Evolutionary conservation across 805 yeast genomes (phyloP).

Genomic region (Hanseniaspora clermontiae): DNA sequence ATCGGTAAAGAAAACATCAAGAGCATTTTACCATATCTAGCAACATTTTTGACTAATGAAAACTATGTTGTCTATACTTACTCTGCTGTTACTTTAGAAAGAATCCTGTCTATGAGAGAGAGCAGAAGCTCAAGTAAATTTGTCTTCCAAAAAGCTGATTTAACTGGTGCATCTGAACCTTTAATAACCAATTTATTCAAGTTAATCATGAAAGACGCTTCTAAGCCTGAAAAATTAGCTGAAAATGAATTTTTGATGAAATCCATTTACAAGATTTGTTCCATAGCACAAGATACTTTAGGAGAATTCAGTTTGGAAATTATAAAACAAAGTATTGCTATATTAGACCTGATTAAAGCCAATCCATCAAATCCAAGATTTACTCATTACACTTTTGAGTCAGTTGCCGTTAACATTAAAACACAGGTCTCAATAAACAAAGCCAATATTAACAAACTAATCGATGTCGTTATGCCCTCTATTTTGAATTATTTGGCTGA

Average conservation of each 20-base stretch:
- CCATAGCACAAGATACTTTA: conserved; percentile 59
- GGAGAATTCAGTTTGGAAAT: conserved; percentile 34
- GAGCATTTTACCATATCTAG: conserved; percentile 66
- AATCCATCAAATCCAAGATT: conserved; percentile 95
- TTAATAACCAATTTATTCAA: conserved; percentile 54
- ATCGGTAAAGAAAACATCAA: conserved; percentile 71
- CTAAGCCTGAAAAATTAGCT: conserved; percentile 77
- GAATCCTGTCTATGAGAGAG: conserved; percentile 65
- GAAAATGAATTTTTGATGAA: conserved; percentile 92
- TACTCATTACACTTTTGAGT: conserved; percentile 80
- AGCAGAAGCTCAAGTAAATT: conserved; percentile 36
- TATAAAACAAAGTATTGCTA: conserved; percentile 53
- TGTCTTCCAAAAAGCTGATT: conserved; percentile 61
- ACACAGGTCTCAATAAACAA: conserved; percentile 29
- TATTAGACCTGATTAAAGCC: conserved; percentile 57
- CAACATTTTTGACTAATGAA: conserved; percentile 50
- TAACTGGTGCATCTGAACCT: conserved; percentile 48
- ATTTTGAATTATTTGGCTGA: conserved; percentile 55
- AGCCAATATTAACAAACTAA: conserved; percentile 20
- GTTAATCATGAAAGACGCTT: conserved; percentile 46
- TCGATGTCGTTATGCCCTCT: conserved; percentile 48
- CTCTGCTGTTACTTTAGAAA: conserved; percentile 85
- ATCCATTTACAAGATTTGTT: conserved; percentile 68
- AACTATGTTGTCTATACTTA: conserved; percentile 83
- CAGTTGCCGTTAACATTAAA: conserved; percentile 64